Base-by-base conservation (phyloP, 2,329 filamentous ascomycete species). In the Cladophialophora carrionii region DNA sequence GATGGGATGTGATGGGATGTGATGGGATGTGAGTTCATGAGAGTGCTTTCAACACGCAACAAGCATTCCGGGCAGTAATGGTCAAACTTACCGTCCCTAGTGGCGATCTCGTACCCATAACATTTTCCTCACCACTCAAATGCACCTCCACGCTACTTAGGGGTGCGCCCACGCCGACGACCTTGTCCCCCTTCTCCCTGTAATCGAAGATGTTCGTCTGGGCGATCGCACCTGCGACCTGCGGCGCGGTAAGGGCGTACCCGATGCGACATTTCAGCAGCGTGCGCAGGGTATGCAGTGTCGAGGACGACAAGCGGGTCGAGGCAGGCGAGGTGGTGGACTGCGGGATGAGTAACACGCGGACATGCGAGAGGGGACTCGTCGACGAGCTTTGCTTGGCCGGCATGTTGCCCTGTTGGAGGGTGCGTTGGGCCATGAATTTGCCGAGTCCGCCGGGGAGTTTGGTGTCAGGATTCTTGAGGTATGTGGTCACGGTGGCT, bases 171-270 rank as follows among this genome's bases (percentile, higher is more conserved):
- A 98, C 96, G 76, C 78, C 78, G 76, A 78, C 78, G 2, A 68
- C 69, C 74, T 51, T 77, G 74, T 48, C 77, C 43, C 77, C 79
- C 67, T 84, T 82, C 70, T 70, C 65, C 56, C 94, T 83, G 76
- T 98, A 98, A 75, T 98, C 94, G 74, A 91, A 96, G 46, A 93
- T 84, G 67, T 91, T 88, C 7, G 91, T 96, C 79, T 98, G 94
- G 0, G 89, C 82, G n/a, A 96, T 86, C 0, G 93, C 89, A 43
- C 95, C 95, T 1, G 93, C 94, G n/a, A 98, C 90, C 66, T 87
- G 86, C 26, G 91, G 82, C 0, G 90, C 88, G 20, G 92, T 90
- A 61, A 99, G 82, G 2, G 92, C 93, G 76, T 98, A 96, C 57
- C 96, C 83, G 63, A 97, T 83, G 58, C 92, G 87, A 1, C 92